Evolutionary conservation across 257 asterid species (phyloP).

Genomic region (Solanum verrucosum): DNA sequence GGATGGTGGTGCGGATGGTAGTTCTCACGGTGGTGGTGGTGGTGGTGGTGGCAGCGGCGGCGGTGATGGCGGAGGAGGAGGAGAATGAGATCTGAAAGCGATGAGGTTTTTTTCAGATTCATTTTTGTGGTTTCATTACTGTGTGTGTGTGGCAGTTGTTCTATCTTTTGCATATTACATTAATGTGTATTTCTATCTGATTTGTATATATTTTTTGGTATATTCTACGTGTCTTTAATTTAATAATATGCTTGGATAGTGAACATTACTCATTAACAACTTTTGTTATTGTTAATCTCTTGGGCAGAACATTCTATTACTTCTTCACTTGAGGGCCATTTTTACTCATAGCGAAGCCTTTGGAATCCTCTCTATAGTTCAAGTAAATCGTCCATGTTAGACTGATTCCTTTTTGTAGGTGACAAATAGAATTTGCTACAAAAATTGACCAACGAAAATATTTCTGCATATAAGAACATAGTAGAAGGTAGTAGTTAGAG

Average conservation of each 20-base stretch:
- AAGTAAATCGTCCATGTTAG: not conserved
- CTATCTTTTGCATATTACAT: not conserved
- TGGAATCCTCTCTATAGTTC: not conserved
- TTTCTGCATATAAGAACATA: too few species aligned
- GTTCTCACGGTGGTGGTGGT: not conserved
- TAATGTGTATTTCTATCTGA: not conserved
- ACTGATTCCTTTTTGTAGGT: too few species aligned
- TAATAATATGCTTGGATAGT: too few species aligned
- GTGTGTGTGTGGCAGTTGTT: not conserved
- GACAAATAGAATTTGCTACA: too few species aligned
- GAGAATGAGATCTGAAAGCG: not conserved
- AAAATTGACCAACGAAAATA: too few species aligned
- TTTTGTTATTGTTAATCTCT: not conserved
- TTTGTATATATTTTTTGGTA: too few species aligned
- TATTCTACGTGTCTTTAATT: too few species aligned
- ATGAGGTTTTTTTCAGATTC: not conserved
- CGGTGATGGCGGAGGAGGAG: not conserved
- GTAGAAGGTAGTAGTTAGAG: too few species aligned
- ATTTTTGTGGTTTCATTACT: not conserved
- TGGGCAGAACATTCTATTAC: not conserved
- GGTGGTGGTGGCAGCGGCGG: not conserved
- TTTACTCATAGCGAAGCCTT: not conserved
- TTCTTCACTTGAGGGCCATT: not conserved
- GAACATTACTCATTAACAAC: not conserved
- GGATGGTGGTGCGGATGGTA: not conserved